These are phyloP conservation scores for Pseudonitzschia delicatissima DNA, from an alignment of 108 stramenopile genomes.

Conservation along the genomic window DNA sequence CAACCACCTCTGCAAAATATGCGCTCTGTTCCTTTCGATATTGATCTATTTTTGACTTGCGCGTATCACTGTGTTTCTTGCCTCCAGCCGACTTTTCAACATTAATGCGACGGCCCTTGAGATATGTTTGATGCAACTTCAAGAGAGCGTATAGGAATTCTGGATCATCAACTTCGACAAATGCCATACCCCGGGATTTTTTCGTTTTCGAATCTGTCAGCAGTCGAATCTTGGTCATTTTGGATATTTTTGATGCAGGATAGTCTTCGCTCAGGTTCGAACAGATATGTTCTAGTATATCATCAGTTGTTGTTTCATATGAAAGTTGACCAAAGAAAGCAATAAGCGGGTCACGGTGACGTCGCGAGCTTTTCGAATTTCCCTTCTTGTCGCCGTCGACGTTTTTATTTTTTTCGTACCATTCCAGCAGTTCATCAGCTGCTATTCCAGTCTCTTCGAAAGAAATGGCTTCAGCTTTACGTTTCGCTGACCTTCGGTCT, in stretches of 20 bases:
- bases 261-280: conserved; percentile 46
- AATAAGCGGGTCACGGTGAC: conserved; percentile 68
- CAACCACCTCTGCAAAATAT: conserved; percentile 75
- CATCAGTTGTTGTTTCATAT: conserved; percentile 77
- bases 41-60: conserved; percentile 58
- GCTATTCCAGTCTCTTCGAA: conserved; percentile 51
- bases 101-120: conserved; percentile 91
- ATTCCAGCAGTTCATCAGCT: conserved; percentile 37
- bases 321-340: conserved; percentile 90
- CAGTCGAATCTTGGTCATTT: conserved; percentile 72
- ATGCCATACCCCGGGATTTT: conserved; percentile 86
- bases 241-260: conserved; percentile 20
- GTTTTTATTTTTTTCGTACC: conserved; percentile 28
- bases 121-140: conserved; percentile 84
- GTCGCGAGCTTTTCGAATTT: conserved; percentile 1
- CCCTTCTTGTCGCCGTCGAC: conserved; percentile 13
- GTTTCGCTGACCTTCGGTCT: conserved; percentile 75
- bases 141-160: conserved; percentile 83
- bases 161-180: conserved; percentile 72
- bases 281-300: conserved; percentile 60
- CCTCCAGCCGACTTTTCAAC: conserved; percentile 83
- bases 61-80: conserved; percentile 45
- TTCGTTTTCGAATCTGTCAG: conserved; percentile 74
- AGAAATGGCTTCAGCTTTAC: conserved; percentile 83
- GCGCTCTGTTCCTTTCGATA: conserved; percentile 77